phyloP scores from a whole-genome alignment of 129 eudicot species.

The Apium graveolens region DNA sequence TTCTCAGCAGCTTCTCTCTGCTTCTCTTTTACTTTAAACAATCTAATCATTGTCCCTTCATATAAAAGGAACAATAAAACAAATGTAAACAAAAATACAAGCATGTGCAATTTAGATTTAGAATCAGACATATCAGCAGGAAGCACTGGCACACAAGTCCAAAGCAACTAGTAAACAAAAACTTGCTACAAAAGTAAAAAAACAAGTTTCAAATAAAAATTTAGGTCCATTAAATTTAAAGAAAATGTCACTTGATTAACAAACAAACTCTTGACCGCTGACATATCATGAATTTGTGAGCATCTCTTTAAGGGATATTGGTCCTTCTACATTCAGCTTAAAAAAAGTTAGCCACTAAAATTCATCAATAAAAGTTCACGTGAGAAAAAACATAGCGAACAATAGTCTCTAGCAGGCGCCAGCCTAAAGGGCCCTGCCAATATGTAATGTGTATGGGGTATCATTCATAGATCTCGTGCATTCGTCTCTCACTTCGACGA shows the following conservation, averaged over 20 bases:
- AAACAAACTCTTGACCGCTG: background rate
- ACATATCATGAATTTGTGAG: background rate
- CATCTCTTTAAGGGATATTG: too few species aligned
- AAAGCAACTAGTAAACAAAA: background rate
- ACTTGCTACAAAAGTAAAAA: background rate
- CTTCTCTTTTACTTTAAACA: conserved; percentile 29
- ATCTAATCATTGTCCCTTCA: conserved; percentile 18
- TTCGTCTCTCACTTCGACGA: too few species aligned
- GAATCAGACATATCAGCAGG: background rate
- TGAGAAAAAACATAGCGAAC: too few species aligned
- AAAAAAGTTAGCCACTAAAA: too few species aligned
- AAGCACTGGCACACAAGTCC: background rate
- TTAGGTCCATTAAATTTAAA: background rate
- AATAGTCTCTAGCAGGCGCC: too few species aligned
- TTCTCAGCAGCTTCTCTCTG: conserved; percentile 28
- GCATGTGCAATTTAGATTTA: background rate
- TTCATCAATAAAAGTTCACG: too few species aligned
- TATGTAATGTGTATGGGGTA: too few species aligned
- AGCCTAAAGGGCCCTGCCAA: too few species aligned
- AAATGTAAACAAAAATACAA: background rate
- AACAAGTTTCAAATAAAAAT: background rate
- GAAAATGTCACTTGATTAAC: background rate
- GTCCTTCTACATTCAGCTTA: too few species aligned
- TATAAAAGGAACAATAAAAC: background rate
- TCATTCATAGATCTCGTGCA: too few species aligned